Percentiles rank a stretch among this genome's conserved stretches.
These are phyloP conservation scores for Penicillium canariense DNA, from an alignment of 495 filamentous ascomycete genomes.

Conservation along the genomic window DNA sequence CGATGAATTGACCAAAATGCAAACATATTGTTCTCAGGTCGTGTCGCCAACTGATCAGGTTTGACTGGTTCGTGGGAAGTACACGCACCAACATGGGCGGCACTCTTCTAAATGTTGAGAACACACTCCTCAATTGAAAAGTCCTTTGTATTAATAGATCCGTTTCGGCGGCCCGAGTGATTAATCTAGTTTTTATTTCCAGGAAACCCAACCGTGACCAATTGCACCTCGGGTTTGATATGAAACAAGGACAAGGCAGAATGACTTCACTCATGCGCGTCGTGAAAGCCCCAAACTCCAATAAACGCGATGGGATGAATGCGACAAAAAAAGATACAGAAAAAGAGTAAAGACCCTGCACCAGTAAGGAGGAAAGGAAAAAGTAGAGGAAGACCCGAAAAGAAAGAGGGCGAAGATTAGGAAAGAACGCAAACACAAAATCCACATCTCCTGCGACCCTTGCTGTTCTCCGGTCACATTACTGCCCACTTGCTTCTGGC, in stretches of 20 bases:
- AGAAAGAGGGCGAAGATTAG: constrained; percentile 10
- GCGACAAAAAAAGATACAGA: constrained; percentile 3
- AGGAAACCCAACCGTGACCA: constrained; percentile 20
- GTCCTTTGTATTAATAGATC: constrained; percentile 21
- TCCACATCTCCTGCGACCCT: constrained; percentile 3
- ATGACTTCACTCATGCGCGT: constrained; percentile 25
- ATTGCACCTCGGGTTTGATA: constrained; percentile 19
- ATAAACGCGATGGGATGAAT: constrained; percentile 7
- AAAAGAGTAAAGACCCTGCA: constrained; percentile 11
- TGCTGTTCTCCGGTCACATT: constrained; percentile 15
- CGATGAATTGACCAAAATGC: neutral
- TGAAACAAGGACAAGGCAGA: constrained; percentile 27
- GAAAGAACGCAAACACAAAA: constrained; percentile 8
- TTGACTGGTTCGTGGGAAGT: neutral
- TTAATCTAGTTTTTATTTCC: constrained; percentile 35
- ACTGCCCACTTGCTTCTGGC: constrained; percentile 18
- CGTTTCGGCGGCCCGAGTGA: constrained; percentile 22
- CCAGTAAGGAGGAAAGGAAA: neutral
- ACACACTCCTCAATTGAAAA: neutral
- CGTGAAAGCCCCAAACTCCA: constrained; percentile 27
- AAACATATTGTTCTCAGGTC: neutral
- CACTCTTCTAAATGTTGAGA: neutral
- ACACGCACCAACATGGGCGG: neutral
- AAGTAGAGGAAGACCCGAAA: constrained; percentile 12
- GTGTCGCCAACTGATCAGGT: neutral